Percentiles rank a stretch among this genome's conserved stretches.
Conservation (phyloP, 2,329 filamentous ascomycete genomes). For the Helicocarpus griseus region DNA sequence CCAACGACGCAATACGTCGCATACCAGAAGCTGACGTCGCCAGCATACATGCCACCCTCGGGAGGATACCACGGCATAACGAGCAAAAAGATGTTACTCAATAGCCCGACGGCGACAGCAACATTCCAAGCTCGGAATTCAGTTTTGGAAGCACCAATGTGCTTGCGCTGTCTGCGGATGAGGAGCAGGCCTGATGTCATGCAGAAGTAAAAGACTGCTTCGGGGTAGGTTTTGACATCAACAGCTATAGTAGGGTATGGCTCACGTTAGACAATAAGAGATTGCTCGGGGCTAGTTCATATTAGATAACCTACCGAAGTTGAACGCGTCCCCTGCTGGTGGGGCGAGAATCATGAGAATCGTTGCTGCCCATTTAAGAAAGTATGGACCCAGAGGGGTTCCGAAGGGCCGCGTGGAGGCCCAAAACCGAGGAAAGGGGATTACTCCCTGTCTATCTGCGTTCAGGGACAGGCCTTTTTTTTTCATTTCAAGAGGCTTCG, state of each 20-base stretch:
- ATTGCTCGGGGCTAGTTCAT: background rate
- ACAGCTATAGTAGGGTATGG: conserved; percentile 41
- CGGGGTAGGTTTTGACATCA: conserved; percentile 50
- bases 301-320: conserved; percentile 39
- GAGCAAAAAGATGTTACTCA: conserved; percentile 52
- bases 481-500: background rate
- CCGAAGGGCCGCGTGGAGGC: conserved; percentile 54
- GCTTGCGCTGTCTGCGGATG: conserved; percentile 46
- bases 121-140: conserved; percentile 53
- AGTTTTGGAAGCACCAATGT: conserved; percentile 38
- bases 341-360: conserved; percentile 51
- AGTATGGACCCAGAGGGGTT: conserved; percentile 51
- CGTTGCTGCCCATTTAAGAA: conserved; percentile 49
- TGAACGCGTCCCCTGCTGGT: conserved; percentile 55
- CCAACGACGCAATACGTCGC: conserved; percentile 58
- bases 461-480: no score
- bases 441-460: conserved; percentile 44
- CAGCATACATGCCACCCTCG: conserved; percentile 46
- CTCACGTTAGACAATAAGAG: no score
- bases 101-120: conserved; percentile 49
- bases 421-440: conserved; percentile 54
- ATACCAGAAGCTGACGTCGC: conserved; percentile 65
- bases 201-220: conserved; percentile 47
- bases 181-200: conserved; percentile 50
- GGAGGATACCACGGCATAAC: conserved; percentile 67